Percentiles rank a stretch among this genome's conserved stretches.
These are phyloP conservation scores for Cichorium intybus DNA, from an alignment of 140 eudicot species.

Conservation along the genomic window DNA sequence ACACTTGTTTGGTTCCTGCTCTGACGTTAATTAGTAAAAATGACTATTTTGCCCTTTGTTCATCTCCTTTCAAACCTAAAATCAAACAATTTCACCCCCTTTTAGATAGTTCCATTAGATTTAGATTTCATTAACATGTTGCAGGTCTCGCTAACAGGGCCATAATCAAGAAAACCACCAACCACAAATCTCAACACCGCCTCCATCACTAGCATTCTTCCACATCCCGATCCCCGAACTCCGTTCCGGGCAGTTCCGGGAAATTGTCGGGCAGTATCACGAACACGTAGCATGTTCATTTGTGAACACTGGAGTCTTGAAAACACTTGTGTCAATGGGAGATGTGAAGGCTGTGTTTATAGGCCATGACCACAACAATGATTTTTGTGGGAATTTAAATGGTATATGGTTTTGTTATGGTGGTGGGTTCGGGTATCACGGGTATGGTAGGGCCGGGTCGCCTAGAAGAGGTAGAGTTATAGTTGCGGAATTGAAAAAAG, in stretches of 20 bases:
- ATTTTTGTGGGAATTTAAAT: slow-evolving; percentile 78
- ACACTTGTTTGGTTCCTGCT: too few species aligned
- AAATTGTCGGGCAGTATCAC: slow-evolving; percentile 51
- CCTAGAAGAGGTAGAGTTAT: slow-evolving; percentile 74
- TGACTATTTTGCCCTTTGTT: too few species aligned
- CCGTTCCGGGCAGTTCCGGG: slow-evolving; percentile 42
- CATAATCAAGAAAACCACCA: slow-evolving; percentile 28
- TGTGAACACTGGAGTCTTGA: slow-evolving; percentile 69
- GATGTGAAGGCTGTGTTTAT: slow-evolving; percentile 83
- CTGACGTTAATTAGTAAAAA: too few species aligned
- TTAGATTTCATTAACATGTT: slow-evolving; percentile 61
- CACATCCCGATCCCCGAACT: slow-evolving; percentile 97
- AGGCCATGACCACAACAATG: slow-evolving; percentile 94
- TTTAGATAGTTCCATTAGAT: slow-evolving; percentile 34
- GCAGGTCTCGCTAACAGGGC: slow-evolving; percentile 81
- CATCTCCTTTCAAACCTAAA: too few species aligned
- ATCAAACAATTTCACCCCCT: too few species aligned
- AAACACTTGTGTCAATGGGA: slow-evolving; percentile 67
- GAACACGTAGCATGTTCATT: slow-evolving; percentile 78
- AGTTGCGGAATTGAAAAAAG: slow-evolving; percentile 58
- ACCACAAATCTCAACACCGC: slow-evolving; percentile 16
- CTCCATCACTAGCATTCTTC: slow-evolving; percentile 75
- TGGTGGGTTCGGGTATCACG: slow-evolving; percentile 95
- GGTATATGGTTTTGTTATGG: slow-evolving; percentile 98
- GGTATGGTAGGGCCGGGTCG: slow-evolving; percentile 77